A percentile compares a stretch with the other conserved stretches of the same genome.
Conservation (phyloP, 305 asterid genomes). For the Solanum aculeatissimum region DNA sequence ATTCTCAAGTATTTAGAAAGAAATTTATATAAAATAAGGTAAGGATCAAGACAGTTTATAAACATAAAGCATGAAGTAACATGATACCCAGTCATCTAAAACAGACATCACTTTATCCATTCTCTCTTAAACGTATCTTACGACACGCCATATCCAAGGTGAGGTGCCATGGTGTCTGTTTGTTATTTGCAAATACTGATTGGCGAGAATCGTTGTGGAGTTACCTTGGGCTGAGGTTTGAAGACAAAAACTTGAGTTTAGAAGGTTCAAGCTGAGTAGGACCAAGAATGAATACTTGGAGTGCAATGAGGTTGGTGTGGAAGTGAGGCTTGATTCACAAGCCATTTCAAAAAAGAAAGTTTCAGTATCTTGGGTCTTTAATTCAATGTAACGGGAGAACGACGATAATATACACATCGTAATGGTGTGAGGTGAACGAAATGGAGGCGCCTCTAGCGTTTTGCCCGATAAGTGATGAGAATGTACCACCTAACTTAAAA, state of each 20-base stretch:
- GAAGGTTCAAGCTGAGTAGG: background rate
- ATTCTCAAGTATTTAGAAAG: constrained; percentile 17
- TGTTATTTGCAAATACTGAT: background rate
- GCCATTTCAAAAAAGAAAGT: background rate
- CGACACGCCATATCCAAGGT: background rate
- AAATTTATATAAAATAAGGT: constrained; percentile 6
- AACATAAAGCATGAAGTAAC: background rate
- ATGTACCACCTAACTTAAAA: background rate
- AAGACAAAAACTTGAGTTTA: background rate
- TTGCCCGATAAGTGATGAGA: background rate
- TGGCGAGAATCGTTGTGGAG: background rate
- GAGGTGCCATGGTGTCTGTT: background rate
- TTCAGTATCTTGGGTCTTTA: background rate
- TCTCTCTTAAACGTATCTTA: background rate
- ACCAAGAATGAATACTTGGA: background rate
- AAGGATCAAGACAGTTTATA: background rate
- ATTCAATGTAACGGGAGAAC: background rate
- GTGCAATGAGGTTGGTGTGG: background rate
- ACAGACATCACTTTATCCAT: background rate
- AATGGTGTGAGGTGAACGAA: background rate
- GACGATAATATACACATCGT: background rate
- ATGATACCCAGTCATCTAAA: background rate
- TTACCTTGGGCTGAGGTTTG: background rate
- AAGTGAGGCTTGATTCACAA: background rate
- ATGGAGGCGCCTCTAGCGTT: background rate